Evolutionary conservation across 148 eudicot species (phyloP), one percentile per base, ranked within the genome.

Genomic region (Rhododendron mucronatum): DNA sequence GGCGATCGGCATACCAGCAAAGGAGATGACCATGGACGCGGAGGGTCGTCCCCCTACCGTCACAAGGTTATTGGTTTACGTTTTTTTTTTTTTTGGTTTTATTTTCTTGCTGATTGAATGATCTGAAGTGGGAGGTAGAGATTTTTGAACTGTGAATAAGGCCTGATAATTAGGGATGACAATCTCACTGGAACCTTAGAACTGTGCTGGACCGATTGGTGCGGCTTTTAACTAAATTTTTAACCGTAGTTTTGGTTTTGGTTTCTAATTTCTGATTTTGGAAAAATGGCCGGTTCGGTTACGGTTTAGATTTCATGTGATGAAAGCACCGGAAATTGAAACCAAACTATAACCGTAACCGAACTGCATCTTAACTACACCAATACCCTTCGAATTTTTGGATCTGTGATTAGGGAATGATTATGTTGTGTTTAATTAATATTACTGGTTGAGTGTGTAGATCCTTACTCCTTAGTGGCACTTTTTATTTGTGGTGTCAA

Each of bases 1-100:
- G 88, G 74, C 71, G 74, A 81, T 80, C 67, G 89, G n/a, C 78
- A 50, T 45, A 6, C 71, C 82, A 55, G 39, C 51, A 84, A 26
- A 76, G 86, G 81, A 41, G 82, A 21, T 3, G 86, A 84, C 61
- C 53, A 67, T 35, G 88, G 50, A 85, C 91, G 86, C 50, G 83
- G 84, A n/a, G 87, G 91, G 83, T 91, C 93, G 0, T 90, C 92
- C 20, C 90, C 93, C 21, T 85, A 83, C 51, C 90, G 88, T 85
- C 88, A 88, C n/a, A 94, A 91, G 96, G 96, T 93, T 63, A 16
- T 41, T 23, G 41, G 30, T 73, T 85, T 47, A 33, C 53, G 59
- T 2, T 35, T 50, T 33, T 14, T 1, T n/a, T 28, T 21, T 33
- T 11, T 15, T 15, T 3, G 1, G 59, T 15, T 53, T 53, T 53